Evolutionary conservation across 2,329 filamentous ascomycete species (phyloP).

Genomic region (Scedosporium dehoogii): DNA sequence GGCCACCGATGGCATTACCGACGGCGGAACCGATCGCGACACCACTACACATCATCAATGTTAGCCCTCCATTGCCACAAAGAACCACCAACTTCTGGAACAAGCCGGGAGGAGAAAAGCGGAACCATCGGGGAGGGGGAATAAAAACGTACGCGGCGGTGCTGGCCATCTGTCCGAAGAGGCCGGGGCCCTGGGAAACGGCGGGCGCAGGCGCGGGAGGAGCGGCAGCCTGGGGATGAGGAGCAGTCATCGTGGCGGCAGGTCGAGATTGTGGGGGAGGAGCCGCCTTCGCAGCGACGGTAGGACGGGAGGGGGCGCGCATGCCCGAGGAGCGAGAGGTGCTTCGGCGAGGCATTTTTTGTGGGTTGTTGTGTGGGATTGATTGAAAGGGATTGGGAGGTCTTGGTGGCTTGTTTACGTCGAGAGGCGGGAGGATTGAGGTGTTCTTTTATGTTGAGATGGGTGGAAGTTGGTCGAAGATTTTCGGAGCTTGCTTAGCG

Average conservation of each 20-base stretch:
- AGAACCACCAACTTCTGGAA: too few relatives aligned
- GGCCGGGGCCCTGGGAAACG: constrained; percentile 61
- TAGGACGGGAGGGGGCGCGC: constrained; percentile 57
- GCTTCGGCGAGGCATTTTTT: constrained; percentile 63
- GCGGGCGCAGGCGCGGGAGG: constrained; percentile 33
- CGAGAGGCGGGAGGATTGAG: constrained; percentile 7
- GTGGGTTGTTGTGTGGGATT: constrained; percentile 7
- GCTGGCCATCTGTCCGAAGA: constrained; percentile 94
- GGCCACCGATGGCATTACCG: constrained; percentile 84
- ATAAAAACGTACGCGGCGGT: constrained; percentile 77
- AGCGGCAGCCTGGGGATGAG: constrained; percentile 35
- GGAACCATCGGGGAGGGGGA: background rate
- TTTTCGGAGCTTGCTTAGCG: constrained; percentile 1
- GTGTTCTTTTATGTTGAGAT: constrained; percentile 7
- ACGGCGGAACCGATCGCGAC: constrained; percentile 93
- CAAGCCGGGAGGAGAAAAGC: background rate
- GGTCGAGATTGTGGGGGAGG: constrained; percentile 56
- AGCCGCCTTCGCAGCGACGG: constrained; percentile 47
- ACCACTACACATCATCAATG: constrained; percentile 49
- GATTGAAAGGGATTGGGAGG: background rate
- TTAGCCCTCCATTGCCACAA: background rate
- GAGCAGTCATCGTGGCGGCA: constrained; percentile 56
- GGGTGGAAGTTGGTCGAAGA: constrained; percentile 2
- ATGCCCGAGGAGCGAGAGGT: constrained; percentile 40
- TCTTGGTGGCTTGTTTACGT: background rate